Base-by-base conservation (phyloP, 2,329 filamentous ascomycete genomes). In the Aaosphaeria pasadenensis region DNA sequence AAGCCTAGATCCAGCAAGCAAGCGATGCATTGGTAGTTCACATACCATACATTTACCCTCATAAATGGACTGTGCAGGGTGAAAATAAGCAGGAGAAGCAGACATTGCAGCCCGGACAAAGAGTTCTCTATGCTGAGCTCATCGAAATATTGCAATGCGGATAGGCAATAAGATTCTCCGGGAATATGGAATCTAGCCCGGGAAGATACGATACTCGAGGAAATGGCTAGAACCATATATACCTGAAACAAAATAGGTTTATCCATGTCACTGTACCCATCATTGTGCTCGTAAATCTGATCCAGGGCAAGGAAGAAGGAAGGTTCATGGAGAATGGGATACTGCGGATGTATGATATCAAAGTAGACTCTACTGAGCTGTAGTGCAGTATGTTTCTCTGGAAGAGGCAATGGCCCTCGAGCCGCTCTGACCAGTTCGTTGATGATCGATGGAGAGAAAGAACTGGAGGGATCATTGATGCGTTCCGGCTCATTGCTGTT, bases 11-110 rank as follows among this genome's bases (percentile, higher is more conserved):
- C 79, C 3, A 81, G 62, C 1, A 79, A 62, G 0, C 74, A 69
- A 1, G 78, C 77, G 7, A 81, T 66, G 36, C 77, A 80, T 50
- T 81, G 78, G 45, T 81, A 81, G 45, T 81, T 79, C 1, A 81
- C 61, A 45, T 78, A 77, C 79, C 79, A 82, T 1, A 78, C 65
- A 47, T 79, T 81, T 4, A 81, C 55, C 0, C 71, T 64, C 43
- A 77, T 72, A 1, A 70, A 74, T 0, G 78, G 74, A 49, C 73
- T 80, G 33, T 80, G 74, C 9, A 81, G 66, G 0, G 77, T 76
- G 44, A 80, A 80, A 0, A 81, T 68, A 30, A 77, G 60, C 2
- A 78, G 58, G 0, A 78, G 47, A 1, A 77, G 51, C 47, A 81
- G 58, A 44, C 76, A 78, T 39, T 82, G 79, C 0, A 80, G 57